Percentiles rank a stretch among this genome's conserved stretches.
phyloP scores from a whole-genome alignment of 257 asterid species.

The Ilex asprella region DNA sequence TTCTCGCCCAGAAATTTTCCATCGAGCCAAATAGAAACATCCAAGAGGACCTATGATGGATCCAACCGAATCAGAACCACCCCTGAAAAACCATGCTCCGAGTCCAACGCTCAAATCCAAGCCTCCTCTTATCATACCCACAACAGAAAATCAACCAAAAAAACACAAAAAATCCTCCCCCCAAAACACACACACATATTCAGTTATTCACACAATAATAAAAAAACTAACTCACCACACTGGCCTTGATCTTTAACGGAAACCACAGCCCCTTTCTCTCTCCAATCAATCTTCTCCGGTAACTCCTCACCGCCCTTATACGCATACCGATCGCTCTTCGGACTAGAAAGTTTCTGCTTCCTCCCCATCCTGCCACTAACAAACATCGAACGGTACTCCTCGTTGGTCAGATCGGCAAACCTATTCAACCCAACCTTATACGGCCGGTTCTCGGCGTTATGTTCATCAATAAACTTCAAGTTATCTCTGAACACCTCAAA shows the following conservation, averaged over 20 bases:
- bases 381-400: not conserved
- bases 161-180: too few species aligned
- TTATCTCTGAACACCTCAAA: not conserved
- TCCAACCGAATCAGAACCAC: too few species aligned
- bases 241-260: not conserved
- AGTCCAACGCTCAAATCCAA: too few species aligned
- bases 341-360: not conserved
- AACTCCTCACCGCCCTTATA: not conserved
- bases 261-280: not conserved
- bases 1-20: too few species aligned
- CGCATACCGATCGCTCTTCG: not conserved
- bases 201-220: too few species aligned
- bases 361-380: not conserved
- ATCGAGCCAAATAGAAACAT: too few species aligned
- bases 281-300: not conserved
- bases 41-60: too few species aligned
- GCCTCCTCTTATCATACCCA: too few species aligned
- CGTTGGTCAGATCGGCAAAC: not conserved
- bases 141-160: too few species aligned
- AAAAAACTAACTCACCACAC: too few species aligned
- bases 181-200: too few species aligned
- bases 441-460: not conserved
- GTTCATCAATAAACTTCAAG: not conserved
- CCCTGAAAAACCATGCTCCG: too few species aligned
- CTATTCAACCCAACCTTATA: not conserved